Base-by-base conservation (phyloP, 768 basidiomycete species). In the Mycena kentingensis region DNA sequence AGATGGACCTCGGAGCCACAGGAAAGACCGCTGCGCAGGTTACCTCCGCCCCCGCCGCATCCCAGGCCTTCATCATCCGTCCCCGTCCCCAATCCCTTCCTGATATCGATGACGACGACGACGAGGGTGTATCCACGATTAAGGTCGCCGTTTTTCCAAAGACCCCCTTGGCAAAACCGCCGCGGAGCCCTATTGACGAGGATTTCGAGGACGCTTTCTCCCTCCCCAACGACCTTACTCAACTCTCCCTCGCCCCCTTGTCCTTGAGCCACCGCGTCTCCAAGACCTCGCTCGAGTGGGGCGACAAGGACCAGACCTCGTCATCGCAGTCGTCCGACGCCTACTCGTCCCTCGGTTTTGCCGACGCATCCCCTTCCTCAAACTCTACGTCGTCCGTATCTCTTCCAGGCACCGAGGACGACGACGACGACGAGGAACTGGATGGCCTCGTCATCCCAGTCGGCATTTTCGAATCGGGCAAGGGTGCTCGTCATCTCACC, bases 311-410 rank as follows among this genome's bases (percentile, higher is more conserved):
- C 62, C 82, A 88, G 38, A 88, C 90, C 2, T 83, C 80, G 4
- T 90, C 89, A 5, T 90, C 89, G 13, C 88, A 89, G 63, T 92
- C 90, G n/a, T 93, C 90, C 21, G 91, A 93, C 66, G 82, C 88
- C 8, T 91, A 89, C 61, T 91, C 90, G 34, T 80, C 84, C 19
- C 78, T 93, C 29, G 86, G 89, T 44, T 86, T 92, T 57, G 82
- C 83, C 35, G 84, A 85, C 57, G 80, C 79, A 18, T 86, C 83
- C 2, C 79, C 82, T 4, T 90, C 88, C 12, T 88, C 87, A 24
- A 85, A 83, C 53, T 88, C 86, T 32, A 79, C 80, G 0, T 82
- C 83, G 2, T 87, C 86, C 8, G 70, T 73, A 18, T 87, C 84
- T 31, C 70, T 85, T 22, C 85, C 86, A 3, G 90, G 90, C 63